phyloP scores from a whole-genome alignment of 768 basidiomycete genomes.

The Rhizopogon sp. region DNA sequence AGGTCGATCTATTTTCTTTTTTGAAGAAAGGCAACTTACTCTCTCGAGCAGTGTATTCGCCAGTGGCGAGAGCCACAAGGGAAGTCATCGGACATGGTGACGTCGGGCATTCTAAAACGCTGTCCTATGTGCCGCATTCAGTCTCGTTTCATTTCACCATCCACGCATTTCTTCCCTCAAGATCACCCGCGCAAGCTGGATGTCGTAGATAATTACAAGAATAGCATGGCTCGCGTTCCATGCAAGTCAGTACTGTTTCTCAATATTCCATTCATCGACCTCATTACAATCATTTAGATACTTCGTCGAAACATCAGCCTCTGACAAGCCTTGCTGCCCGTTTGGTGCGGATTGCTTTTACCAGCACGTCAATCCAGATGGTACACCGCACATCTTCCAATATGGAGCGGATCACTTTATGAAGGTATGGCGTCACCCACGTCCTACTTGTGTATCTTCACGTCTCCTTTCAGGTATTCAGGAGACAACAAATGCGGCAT shows the following conservation, averaged over 20 bases:
- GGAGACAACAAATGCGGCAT: constrained; percentile 16
- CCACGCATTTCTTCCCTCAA: constrained; percentile 59
- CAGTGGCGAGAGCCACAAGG: constrained; percentile 66
- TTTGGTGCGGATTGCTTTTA: constrained; percentile 84
- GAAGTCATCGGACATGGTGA: constrained; percentile 45
- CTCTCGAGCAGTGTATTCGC: constrained; percentile 57
- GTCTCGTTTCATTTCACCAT: constrained; percentile 69
- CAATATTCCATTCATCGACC: background rate
- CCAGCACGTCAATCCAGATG: constrained; percentile 63
- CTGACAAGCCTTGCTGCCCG: constrained; percentile 56
- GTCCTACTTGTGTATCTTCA: constrained; percentile 27
- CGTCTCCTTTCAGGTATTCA: constrained; percentile 19
- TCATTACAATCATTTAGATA: constrained; percentile 36
- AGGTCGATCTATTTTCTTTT: constrained; percentile 35
- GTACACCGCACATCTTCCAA: constrained; percentile 51
- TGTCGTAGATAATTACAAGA: constrained; percentile 55
- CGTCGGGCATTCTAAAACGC: constrained; percentile 61
- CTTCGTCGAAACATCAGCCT: constrained; percentile 48
- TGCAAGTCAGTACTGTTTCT: constrained; percentile 47
- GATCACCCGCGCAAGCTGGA: constrained; percentile 48
- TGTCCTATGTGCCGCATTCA: constrained; percentile 73
- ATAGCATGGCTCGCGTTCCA: constrained; percentile 64
- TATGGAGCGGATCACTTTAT: constrained; percentile 52
- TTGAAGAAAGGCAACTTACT: constrained; percentile 4
- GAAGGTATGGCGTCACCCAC: constrained; percentile 37